Evolutionary conservation across 352 stramenopile genomes (phyloP), one percentile per base, ranked within the genome.

Genomic region (Phytophthora multivora): DNA sequence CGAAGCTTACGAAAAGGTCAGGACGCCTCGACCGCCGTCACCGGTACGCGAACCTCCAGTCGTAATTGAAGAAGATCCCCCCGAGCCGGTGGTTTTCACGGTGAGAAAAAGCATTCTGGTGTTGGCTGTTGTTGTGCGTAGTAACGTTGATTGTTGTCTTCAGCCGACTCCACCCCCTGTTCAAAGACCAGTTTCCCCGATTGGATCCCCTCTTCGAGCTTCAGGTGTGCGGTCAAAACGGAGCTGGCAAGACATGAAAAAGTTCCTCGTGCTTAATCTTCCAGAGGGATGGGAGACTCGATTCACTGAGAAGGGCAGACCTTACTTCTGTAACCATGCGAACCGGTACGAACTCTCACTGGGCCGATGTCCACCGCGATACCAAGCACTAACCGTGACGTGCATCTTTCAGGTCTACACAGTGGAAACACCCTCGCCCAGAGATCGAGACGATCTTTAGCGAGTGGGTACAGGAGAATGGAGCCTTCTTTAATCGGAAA

Each of bases 281-380:
- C 86, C 86, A 0, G 73, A 89, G 21, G 84, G 86, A 8, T 95
- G 87, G 87, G 87, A 95, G 52, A 86, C 75, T 39, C 81, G 86
- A 5, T 91, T 89, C 63, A 95, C 83, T 13, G 79, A 90, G 36
- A 93, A 91, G 21, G 84, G 87, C 3, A 77, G 77, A 41, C 87
- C 87, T 1, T 95, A 96, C 63, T 93, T 93, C 54, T 92, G 85
- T 66, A 88, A 91, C 50, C 85, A 94, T 39, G 71, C 60, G 11
- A 82, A 89, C 42, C 51, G 83, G 85, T 93, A 63, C 49, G 70
- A 51, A 30, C n/a, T 11, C 36, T 15, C 21, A 36, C 9, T 33
- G 5, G 10, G 35, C 35, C 5, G 4, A 19, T 1, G 45, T 19
- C 5, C 23, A 11, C 33, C 30, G 30, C 36, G 19, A 18, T 10